A percentile compares a stretch with the other conserved stretches of the same genome.
Conservation (phyloP, 192 early-diverging fungal species). For the Backusella australiensis region DNA sequence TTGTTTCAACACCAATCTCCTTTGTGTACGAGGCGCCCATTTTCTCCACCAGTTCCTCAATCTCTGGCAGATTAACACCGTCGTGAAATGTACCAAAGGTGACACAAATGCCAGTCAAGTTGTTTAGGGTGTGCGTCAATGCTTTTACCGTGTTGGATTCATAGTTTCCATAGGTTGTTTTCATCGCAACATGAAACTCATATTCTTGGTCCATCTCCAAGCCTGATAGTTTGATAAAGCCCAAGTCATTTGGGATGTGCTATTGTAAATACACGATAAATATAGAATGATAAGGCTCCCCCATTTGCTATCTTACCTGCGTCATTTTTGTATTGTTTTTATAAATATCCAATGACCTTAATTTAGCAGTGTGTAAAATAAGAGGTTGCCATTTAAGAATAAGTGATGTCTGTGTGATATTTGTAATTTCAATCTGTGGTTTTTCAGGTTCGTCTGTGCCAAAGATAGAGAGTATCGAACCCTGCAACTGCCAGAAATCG, state of each 20-base stretch:
- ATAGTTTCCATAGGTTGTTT: slow-evolving; percentile 87
- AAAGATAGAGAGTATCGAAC: slow-evolving; percentile 78
- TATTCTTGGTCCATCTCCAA: slow-evolving; percentile 90
- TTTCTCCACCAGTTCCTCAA: slow-evolving; percentile 72
- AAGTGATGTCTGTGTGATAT: slow-evolving; percentile 81
- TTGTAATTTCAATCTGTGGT: slow-evolving; percentile 74
- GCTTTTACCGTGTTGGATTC: slow-evolving; percentile 72
- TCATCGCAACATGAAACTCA: slow-evolving; percentile 82
- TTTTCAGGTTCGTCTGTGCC: slow-evolving; percentile 73
- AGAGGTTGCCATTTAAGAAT: slow-evolving; percentile 91
- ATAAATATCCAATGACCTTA: slow-evolving; percentile 90
- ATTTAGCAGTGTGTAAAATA: slow-evolving; percentile 74
- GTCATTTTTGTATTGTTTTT: slow-evolving; percentile 79
- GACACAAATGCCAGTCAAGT: slow-evolving; percentile 93
- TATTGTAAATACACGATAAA: background rate
- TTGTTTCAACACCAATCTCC: slow-evolving; percentile 80
- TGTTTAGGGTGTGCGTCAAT: slow-evolving; percentile 90
- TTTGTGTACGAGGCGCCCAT: slow-evolving; percentile 92
- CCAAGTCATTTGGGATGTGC: slow-evolving; percentile 43
- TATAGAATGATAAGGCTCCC: background rate
- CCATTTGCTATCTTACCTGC: slow-evolving; percentile 42
- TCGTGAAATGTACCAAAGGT: slow-evolving; percentile 89
- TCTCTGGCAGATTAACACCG: slow-evolving; percentile 63
- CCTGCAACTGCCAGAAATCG: slow-evolving; percentile 86
- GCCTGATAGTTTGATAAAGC: slow-evolving; percentile 78